phyloP scores from a whole-genome alignment of 768 basidiomycete species.

The Boletus subcaerulescens region DNA sequence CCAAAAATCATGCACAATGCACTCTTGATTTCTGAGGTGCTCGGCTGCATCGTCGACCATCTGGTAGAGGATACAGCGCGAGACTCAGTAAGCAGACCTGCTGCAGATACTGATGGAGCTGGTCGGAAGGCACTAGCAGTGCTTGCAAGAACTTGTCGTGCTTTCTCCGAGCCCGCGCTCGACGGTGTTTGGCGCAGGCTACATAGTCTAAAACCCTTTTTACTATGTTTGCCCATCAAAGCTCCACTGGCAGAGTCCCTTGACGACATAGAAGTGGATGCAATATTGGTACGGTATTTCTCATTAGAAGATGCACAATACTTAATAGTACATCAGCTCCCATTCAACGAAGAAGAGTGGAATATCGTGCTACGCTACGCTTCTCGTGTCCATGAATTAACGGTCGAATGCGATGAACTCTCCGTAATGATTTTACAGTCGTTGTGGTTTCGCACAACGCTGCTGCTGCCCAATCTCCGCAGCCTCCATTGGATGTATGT shows the following conservation, averaged over 20 bases:
- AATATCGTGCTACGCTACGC: conserved; percentile 3
- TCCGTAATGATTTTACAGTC: conserved; percentile 2
- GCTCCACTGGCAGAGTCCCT: not conserved
- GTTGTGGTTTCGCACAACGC: not conserved
- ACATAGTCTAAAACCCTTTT: conserved; percentile 3
- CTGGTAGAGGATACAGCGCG: not conserved
- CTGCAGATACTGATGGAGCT: not conserved
- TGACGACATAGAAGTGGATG: not conserved
- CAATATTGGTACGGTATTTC: not conserved
- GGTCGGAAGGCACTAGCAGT: conserved; percentile 1
- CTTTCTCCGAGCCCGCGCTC: conserved; percentile 14
- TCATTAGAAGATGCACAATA: not conserved
- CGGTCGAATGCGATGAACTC: not conserved
- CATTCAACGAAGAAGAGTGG: conserved; percentile 4
- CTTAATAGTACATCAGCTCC: not conserved
- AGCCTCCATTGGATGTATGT: not conserved
- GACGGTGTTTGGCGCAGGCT: conserved; percentile 13
- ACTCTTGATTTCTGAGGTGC: conserved; percentile 2
- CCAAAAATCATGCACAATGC: not conserved
- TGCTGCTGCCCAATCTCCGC: conserved; percentile 10
- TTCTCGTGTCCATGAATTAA: conserved; percentile 7
- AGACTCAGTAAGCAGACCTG: too few relatives aligned
- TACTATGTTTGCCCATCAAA: conserved; percentile 1
- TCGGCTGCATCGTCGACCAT: not conserved
- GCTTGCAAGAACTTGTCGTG: conserved; percentile 13